Evolutionary conservation across 768 basidiomycete species (phyloP).

Genomic region (Phlegmacium glaucopus): DNA sequence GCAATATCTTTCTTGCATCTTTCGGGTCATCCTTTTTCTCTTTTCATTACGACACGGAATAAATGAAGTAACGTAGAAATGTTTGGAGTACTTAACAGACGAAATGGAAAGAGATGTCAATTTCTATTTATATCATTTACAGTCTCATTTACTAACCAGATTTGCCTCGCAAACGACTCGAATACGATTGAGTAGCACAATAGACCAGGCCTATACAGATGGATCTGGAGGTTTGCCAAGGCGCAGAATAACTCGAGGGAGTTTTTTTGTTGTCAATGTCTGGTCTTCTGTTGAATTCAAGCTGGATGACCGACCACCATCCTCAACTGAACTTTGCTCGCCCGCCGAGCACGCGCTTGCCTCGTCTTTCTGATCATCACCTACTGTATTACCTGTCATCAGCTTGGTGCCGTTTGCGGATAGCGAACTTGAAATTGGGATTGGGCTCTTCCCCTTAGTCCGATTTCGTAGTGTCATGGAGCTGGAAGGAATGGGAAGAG

Average conservation of each 20-base stretch:
- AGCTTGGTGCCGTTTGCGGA: conserved; percentile 8
- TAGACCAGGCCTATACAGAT: no score
- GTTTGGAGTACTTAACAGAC: no score
- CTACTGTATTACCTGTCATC: conserved; percentile 4
- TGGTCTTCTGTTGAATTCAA: conserved; percentile 13
- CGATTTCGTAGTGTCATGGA: conserved; percentile 52
- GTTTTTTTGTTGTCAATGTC: conserved; percentile 33
- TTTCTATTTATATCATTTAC: no score
- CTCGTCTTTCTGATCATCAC: conserved; percentile 1
- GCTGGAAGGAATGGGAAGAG: conserved; percentile 29
- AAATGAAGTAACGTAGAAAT: no score
- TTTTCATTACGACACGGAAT: no score
- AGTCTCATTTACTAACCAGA: no score
- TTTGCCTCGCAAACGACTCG: no score
- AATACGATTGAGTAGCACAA: no score
- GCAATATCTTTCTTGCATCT: no score
- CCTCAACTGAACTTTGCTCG: conserved; percentile 1
- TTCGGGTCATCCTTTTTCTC: no score
- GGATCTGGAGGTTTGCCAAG: conserved; percentile 41
- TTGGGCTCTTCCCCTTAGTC: conserved; percentile 36
- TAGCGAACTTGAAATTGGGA: conserved; percentile 13
- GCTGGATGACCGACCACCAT: conserved; percentile 13
- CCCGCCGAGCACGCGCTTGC: conserved; percentile 1
- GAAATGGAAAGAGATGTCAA: no score
- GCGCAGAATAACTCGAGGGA: conserved; percentile 55